Base-by-base conservation (phyloP, 164 flowering plant species). In the Aristolochia fimbriata region DNA sequence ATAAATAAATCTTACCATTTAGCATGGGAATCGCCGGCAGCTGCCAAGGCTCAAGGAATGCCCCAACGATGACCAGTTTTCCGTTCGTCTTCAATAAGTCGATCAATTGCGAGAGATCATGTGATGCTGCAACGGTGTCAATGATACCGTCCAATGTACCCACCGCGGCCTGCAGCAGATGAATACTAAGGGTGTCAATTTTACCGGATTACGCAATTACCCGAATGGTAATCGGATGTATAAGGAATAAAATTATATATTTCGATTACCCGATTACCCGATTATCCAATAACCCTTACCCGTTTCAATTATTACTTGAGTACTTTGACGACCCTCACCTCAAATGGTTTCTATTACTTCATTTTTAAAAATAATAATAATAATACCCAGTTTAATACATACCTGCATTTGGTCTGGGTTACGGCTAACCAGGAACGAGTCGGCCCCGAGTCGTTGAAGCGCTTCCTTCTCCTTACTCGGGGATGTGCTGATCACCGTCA, bases 401-500 rank as follows among this genome's bases (percentile, higher is more conserved):
- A 27, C 85, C 82, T 73, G 37, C 77, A 81, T 70, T 23, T 77
- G 63, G 0, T 69, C 74, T 3, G 19, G 60, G 56, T 80, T 64
- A 16, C 37, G 57, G 67, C 84, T 80, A 13, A 80, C 67, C 24
- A 80, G 43, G 54, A 80, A 80, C 0, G 66, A 51, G 48, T 80
- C 84, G 10, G 84, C 84, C 22, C 84, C 81, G 23, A 73, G 76
- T 56, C n/a, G 58, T 33, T 75, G 66, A 7, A 73, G 13, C 14
- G 83, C 83, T 55, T 80, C 83, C 37, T 62, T 27, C 67, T 77
- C 59, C 67, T 80, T 77, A 51, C 27, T 55, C 0, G 74, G 65
- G 0, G 81, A 77, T n/a, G 79, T 75, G 45, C 81, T 77, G 15
- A 80, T 76, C 6, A 76, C 83, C 0, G 79, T 74, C 3, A 79